Base-by-base conservation (phyloP, 2,329 filamentous ascomycete genomes). In the Colletotrichum sublineola region DNA sequence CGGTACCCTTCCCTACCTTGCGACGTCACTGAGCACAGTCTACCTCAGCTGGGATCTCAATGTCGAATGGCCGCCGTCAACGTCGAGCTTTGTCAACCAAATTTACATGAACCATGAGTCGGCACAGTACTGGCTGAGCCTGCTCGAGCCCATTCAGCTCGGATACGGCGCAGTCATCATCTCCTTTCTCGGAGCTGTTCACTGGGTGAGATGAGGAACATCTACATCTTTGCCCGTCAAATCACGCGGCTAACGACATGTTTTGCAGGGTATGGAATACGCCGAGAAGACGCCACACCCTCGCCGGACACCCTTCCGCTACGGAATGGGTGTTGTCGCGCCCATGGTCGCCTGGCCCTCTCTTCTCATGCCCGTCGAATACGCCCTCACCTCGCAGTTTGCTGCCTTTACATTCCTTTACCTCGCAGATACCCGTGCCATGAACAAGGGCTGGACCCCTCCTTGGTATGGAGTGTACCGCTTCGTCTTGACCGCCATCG, bases 151-250 rank as follows among this genome's bases (percentile, higher is more conserved):
- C 15, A 84, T 98, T 65, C 96, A 98, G 82, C 88, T 98, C 67
- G 95, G 94, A 71, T 97, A 97, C 77, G 95, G 96, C 67, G 96
- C 95, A 60, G 90, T 97, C 70, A 96, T 97, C 77, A 93, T 97
- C 77, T 97, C 95, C 38, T 98, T 97, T 86, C 89, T 98, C 1
- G 96, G 96, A 56, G 95, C 95, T 44, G 91, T 97, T 78, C 96
- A 98, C 82, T 98, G 89, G 96, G 93, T 84, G 76, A 73, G 82
- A 15, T 18, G 38, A 6, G 15, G n/a, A 42, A 20, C n/a, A 18
- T 24, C 1, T 9, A 2, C 58, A 61, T 14, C 55, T 46, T 24
- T 12, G 12, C 7, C 1, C 14, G 11, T 8, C 8, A 3, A 29
- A 3, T 5, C 20, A 14, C 8, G 9, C 8, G 4, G 20, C 66